These are phyloP conservation scores for Aspergillus asperescens DNA, from an alignment of 495 filamentous ascomycete species.

Conservation along the genomic window DNA sequence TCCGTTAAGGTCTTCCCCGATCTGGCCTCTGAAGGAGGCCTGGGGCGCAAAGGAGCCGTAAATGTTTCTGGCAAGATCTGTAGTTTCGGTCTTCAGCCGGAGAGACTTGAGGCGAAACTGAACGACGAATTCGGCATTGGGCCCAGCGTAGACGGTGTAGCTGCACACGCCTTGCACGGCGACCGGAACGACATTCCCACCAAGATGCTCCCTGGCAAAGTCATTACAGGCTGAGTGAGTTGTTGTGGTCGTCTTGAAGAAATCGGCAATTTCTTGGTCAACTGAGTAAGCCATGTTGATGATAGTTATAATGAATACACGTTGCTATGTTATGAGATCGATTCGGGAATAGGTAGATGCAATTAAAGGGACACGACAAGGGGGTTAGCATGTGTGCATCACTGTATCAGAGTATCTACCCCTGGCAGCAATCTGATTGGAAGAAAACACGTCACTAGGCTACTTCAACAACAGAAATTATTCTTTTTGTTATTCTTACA, in stretches of 20 bases:
- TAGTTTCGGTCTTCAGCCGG: conserved; percentile 25
- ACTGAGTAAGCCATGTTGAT: conserved; percentile 31
- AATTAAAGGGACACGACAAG: too few relatives aligned
- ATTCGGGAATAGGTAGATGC: too few relatives aligned
- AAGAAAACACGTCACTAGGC: too few relatives aligned
- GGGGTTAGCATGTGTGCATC: too few relatives aligned
- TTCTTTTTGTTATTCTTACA: too few relatives aligned
- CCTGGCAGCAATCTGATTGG: too few relatives aligned
- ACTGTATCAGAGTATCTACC: too few relatives aligned
- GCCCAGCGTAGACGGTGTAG: conserved; percentile 41
- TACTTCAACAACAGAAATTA: too few relatives aligned
- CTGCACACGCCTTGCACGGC: conserved; percentile 38
- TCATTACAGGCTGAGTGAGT: conserved; percentile 32
- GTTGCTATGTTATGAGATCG: too few relatives aligned
- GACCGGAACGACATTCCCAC: conserved; percentile 31
- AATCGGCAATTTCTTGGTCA: conserved; percentile 31
- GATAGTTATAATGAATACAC: conserved; percentile 7
- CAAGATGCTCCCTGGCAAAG: conserved; percentile 27
- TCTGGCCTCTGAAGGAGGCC: conserved; percentile 30
- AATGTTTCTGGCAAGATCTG: conserved; percentile 25
- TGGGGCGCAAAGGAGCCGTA: conserved; percentile 29
- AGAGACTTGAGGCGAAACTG: conserved; percentile 40
- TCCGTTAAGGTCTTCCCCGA: conserved; percentile 27
- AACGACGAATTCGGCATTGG: conserved; percentile 32
- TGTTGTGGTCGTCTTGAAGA: conserved; percentile 35